Evolutionary conservation across 495 filamentous ascomycete species (phyloP).

Genomic region (Trichoderma virens): DNA sequence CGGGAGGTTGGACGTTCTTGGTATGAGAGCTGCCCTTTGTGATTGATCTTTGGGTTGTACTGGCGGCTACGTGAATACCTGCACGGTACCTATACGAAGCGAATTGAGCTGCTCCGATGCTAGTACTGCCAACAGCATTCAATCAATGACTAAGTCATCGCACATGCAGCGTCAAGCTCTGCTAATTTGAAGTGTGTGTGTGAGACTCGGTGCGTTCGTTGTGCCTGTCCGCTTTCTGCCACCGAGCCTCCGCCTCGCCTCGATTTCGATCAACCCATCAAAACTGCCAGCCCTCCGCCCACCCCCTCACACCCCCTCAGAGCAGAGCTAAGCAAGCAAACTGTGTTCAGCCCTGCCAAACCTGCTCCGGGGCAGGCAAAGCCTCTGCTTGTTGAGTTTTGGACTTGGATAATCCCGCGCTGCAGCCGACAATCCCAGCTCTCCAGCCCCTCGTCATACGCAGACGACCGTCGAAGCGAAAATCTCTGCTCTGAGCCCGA

Average conservation of each 20-base stretch:
- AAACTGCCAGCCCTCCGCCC: neutral
- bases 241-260: conserved; percentile 6
- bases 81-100: no score
- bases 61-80: no score
- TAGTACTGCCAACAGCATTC: no score
- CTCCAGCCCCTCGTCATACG: conserved; percentile 1
- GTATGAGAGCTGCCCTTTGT: no score
- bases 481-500: neutral
- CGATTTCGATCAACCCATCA: neutral
- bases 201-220: neutral
- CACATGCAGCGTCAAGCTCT: no score
- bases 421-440: conserved; percentile 2
- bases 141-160: no score
- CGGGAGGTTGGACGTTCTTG: no score
- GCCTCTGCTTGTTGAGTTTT: neutral
- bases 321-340: neutral
- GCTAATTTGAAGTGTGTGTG: neutral
- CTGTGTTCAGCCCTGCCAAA: conserved; percentile 8
- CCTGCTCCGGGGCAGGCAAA: neutral
- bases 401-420: neutral
- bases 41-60: no score
- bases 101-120: no score
- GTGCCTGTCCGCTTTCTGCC: conserved; percentile 3
- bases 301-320: neutral
- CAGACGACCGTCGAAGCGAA: neutral